phyloP scores from a whole-genome alignment of 148 eudicot species.

The Chenopodium suecicum region DNA sequence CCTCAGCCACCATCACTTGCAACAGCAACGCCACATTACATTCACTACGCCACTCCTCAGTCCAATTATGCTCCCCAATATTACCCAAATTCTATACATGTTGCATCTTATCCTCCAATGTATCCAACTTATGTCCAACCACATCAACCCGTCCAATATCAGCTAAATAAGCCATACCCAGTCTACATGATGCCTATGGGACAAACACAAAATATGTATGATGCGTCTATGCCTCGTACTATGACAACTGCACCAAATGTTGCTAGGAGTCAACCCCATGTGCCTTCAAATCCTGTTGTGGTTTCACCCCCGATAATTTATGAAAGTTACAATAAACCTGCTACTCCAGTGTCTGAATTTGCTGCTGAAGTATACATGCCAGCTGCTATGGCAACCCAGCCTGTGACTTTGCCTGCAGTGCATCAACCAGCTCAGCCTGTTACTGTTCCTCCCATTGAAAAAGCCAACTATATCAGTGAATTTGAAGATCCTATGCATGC shows the following conservation, averaged over 20 bases:
- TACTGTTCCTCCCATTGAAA: slow-evolving; percentile 30
- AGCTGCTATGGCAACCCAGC: slow-evolving; percentile 30
- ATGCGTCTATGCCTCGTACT: slow-evolving; percentile 38
- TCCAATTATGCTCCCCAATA: slow-evolving; percentile 59
- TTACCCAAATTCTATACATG: slow-evolving; percentile 39
- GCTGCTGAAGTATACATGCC: slow-evolving; percentile 33
- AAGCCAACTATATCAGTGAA: slow-evolving; percentile 35
- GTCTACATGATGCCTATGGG: slow-evolving; percentile 62
- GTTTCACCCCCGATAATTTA: slow-evolving; percentile 37
- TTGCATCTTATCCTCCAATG: slow-evolving; percentile 54
- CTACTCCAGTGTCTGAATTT: slow-evolving; percentile 33
- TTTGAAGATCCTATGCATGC: slow-evolving; percentile 65
- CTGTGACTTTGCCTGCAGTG: slow-evolving; percentile 37
- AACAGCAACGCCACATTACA: slow-evolving; percentile 19
- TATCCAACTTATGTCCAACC: slow-evolving; percentile 52
- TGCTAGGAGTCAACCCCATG: slow-evolving; percentile 42
- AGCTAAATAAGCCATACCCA: slow-evolving; percentile 55
- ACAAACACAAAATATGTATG: slow-evolving; percentile 46
- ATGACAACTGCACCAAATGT: slow-evolving; percentile 25
- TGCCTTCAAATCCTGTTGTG: slow-evolving; percentile 45
- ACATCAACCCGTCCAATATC: slow-evolving; percentile 49
- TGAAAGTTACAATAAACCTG: slow-evolving; percentile 35
- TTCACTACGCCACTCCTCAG: slow-evolving; percentile 41
- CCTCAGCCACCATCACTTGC: slow-evolving; percentile 19
- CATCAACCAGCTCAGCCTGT: slow-evolving; percentile 37